Evolutionary conservation across 768 basidiomycete species (phyloP).

Genomic region (Suillus americanus): DNA sequence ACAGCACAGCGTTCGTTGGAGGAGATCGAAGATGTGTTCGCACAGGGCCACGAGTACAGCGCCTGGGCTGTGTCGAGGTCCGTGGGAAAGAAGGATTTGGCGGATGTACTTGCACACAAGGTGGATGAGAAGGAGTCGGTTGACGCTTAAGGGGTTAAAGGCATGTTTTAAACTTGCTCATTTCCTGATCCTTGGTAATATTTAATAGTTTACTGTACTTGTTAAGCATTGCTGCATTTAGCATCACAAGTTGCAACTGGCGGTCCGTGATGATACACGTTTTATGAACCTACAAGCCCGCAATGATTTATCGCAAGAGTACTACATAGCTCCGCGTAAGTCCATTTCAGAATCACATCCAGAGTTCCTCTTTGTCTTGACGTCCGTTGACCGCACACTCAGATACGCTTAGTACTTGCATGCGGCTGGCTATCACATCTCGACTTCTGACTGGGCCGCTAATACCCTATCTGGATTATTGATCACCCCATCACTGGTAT

Average conservation of each 20-base stretch:
- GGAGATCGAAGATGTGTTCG: conserved; percentile 78
- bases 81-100: conserved; percentile 62
- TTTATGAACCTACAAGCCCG: not conserved
- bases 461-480: not conserved
- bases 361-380: not conserved
- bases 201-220: conserved; percentile 7
- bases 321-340: not conserved
- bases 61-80: conserved; percentile 68
- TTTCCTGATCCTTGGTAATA: not conserved
- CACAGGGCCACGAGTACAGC: conserved; percentile 62
- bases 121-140: conserved; percentile 1
- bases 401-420: not conserved
- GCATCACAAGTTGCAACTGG: not conserved
- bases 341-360: not conserved
- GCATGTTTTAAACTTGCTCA: not conserved
- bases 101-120: conserved; percentile 40
- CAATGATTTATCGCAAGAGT: not conserved
- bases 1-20: conserved; percentile 72
- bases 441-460: not conserved
- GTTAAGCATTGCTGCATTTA: conserved; percentile 2
- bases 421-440: not conserved
- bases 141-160: not conserved
- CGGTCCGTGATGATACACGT: not conserved
- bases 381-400: not conserved
- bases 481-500: not conserved